phyloP scores from a whole-genome alignment of 306 rosid genomes.

The Cicer judaicum region DNA sequence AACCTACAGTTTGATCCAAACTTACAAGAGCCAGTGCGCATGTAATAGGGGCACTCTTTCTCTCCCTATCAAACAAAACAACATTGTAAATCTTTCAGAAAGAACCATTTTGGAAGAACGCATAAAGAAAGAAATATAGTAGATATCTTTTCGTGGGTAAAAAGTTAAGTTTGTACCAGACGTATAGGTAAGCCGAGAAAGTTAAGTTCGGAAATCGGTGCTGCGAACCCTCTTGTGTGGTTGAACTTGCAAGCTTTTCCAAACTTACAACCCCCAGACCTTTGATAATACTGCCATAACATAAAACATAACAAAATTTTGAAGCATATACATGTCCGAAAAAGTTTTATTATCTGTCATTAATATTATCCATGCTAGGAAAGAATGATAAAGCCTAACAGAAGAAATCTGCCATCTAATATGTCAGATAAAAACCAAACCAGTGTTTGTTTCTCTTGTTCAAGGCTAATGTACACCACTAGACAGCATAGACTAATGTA shows the following conservation, averaged over 20 bases:
- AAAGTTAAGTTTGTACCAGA: slow-evolving; percentile 54
- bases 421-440: slow-evolving; percentile 26
- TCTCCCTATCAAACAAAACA: slow-evolving; percentile 66
- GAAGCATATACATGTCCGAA: slow-evolving; percentile 42
- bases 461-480: not conserved
- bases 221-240: slow-evolving; percentile 61
- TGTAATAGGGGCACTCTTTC: slow-evolving; percentile 89
- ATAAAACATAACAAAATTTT: slow-evolving; percentile 35
- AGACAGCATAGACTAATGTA: slow-evolving; percentile 22
- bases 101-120: slow-evolving; percentile 36
- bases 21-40: slow-evolving; percentile 96
- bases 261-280: slow-evolving; percentile 87
- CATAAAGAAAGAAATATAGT: slow-evolving; percentile 25
- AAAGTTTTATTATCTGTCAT: slow-evolving; percentile 9
- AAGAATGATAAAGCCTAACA: slow-evolving; percentile 10
- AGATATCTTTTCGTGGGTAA: not conserved
- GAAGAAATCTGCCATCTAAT: slow-evolving; percentile 13
- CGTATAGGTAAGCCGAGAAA: slow-evolving; percentile 94
- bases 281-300: slow-evolving; percentile 75
- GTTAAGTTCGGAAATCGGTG: slow-evolving; percentile 64
- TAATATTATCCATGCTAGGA: slow-evolving; percentile 11
- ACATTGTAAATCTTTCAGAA: slow-evolving; percentile 23
- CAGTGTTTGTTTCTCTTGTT: not conserved
- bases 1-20: slow-evolving; percentile 89
- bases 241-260: slow-evolving; percentile 84